Conservation (phyloP, 2,329 filamentous ascomycete genomes). For the Diaporthe citri region DNA sequence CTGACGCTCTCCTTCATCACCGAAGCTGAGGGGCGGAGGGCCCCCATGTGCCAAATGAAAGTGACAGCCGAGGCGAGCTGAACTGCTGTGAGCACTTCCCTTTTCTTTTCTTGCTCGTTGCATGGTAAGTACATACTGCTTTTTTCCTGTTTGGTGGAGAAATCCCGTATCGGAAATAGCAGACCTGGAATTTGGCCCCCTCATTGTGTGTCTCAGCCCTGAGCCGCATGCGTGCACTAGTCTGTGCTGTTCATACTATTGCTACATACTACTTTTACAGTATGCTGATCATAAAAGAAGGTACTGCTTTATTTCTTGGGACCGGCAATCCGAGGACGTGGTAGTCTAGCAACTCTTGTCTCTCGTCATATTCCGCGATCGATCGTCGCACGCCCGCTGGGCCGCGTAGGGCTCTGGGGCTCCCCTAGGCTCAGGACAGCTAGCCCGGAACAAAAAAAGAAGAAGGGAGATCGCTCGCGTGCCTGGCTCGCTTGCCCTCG, state of each 20-base stretch:
- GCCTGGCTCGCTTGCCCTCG: slow-evolving; percentile 1
- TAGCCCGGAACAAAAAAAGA: slow-evolving; percentile 2
- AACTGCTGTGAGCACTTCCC: background rate
- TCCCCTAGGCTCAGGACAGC: slow-evolving; percentile 2
- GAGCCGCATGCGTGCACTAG: slow-evolving; percentile 20
- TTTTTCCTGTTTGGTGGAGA: background rate
- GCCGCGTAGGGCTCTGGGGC: background rate
- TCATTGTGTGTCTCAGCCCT: slow-evolving; percentile 18
- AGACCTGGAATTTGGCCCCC: background rate
- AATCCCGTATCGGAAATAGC: background rate
- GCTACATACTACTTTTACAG: background rate
- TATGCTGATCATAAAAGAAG: background rate
- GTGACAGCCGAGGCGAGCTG: slow-evolving; percentile 15
- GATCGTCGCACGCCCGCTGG: slow-evolving; percentile 12
- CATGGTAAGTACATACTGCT: background rate
- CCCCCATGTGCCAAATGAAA: background rate
- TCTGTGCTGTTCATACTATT: background rate
- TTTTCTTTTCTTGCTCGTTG: background rate
- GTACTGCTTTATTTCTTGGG: background rate
- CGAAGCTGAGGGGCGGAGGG: background rate
- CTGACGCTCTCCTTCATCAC: slow-evolving; percentile 25
- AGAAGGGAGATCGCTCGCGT: background rate
- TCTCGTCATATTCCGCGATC: slow-evolving; percentile 19
- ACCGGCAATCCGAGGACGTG: background rate
- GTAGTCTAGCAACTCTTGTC: background rate